Base-by-base conservation (phyloP, 139 green algal species). In the Coelastrella sp. region DNA sequence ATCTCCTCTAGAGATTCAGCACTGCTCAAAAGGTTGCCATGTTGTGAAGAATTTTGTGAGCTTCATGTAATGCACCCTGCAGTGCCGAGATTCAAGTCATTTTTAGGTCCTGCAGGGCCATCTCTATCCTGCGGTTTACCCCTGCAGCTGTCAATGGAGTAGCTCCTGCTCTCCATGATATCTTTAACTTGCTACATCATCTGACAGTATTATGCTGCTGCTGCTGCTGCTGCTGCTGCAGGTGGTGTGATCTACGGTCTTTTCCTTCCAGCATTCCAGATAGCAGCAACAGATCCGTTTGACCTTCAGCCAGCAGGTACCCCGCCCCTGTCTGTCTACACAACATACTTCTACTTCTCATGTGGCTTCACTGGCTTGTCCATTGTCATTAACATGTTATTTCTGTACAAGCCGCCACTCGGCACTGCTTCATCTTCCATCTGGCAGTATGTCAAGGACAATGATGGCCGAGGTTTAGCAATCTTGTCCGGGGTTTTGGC, bases 241-340 rank as follows among this genome's bases (percentile, higher is more conserved):
- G 87, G 87, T 49, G 92, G 92, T 17, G 56, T 73, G 20, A 70
- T 89, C 7, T 93, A 94, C 61, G 75, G 63, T 56, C 72, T 93
- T 11, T 95, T 95, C 78, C 87, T 91, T 0, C 92, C 92, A 15
- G 92, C 92, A 5, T 93, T 95, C 59, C 90, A 94, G 65, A 85
- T 94, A 8, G 87, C 87, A 15, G 78, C 79, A 56, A 93, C 85
- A 14, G 91, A 91, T 66, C 88, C 90, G 4, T 95, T 93, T 86
- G 65, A 87, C 22, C 85, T 90, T 22, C 89, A 92, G 27, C 27
- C 61, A 0, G 35, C 76, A 17, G 91, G 81, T 12, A 87, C 86
- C 14, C 85, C 87, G 10, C 84, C 92, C 8, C 81, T 92, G 9
- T 89, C 89, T 7, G 76, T 93, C 10, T 93, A 92, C 82, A 92